phyloP scores from a whole-genome alignment of 2,329 filamentous ascomycete species.

The Polychaeton citri region DNA sequence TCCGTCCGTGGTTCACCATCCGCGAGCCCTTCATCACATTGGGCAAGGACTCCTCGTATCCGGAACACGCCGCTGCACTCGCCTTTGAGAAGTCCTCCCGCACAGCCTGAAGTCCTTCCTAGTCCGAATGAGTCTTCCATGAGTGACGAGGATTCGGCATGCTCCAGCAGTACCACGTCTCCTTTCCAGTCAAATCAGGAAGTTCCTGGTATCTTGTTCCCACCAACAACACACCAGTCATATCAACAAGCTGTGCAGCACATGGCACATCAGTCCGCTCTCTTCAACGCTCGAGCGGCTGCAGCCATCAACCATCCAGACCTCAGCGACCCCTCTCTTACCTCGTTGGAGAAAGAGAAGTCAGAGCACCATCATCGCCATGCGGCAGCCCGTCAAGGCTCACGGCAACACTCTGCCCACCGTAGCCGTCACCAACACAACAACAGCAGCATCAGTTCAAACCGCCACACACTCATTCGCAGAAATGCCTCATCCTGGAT shows the following conservation, averaged over 20 bases:
- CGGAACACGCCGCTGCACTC: constrained; percentile 2
- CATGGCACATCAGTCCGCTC: constrained; percentile 12
- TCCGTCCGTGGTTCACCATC: constrained; percentile 5
- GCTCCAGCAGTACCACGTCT: no score
- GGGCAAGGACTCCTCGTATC: constrained; percentile 6
- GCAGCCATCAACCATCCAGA: constrained; percentile 18
- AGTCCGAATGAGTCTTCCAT: no score
- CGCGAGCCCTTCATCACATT: constrained; percentile 3
- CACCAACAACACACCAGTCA: constrained; percentile 10
- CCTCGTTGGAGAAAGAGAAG: constrained; percentile 15
- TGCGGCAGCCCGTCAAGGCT: constrained; percentile 8
- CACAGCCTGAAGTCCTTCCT: no score
- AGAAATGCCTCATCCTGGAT: constrained; percentile 1
- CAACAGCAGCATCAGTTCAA: neutral
- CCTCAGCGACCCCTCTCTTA: constrained; percentile 14
- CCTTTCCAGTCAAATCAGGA: neutral
- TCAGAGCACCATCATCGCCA: constrained; percentile 9
- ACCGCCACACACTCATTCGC: neutral
- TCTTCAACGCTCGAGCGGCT: constrained; percentile 16
- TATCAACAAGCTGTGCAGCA: constrained; percentile 8
- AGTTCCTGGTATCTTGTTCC: constrained; percentile 8
- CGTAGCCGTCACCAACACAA: neutral
- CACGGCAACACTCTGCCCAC: constrained; percentile 1
- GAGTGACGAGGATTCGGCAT: no score
- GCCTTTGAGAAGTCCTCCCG: no score